Base-by-base conservation (phyloP, 345 rosid genomes). In the Leavenworthia alabamica region DNA sequence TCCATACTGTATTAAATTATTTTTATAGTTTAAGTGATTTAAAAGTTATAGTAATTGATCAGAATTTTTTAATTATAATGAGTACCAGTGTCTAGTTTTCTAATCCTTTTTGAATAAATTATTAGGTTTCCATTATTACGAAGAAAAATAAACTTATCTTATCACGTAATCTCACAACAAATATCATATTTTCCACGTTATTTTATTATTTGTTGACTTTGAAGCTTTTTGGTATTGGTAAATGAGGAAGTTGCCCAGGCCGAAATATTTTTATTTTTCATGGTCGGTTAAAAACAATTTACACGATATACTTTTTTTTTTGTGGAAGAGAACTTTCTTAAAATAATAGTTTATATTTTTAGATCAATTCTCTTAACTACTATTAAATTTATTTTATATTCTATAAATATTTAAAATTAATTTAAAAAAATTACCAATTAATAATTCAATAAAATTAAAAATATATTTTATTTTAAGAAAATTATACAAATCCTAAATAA, bases 151-250 rank as follows among this genome's bases (percentile, higher is more conserved):
- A 1, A 20, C 22, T 20, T 20, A 20, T 20, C 22, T 20, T 20
- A 44, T 53, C 22, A 60, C 67, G 73, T 44, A 52, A 35, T 54
- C 20, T 24, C 37, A 24, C 26, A 46, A 61, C 61, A 49, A 49
- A 19, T 35, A 17, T 7, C 58, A 36, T 28, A 46, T 52, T 61
- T 67, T 53, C 49, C 40, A 60, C 67, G 35, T 54, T 53, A 44
- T 15, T 69, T 69, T 44, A 52, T 35, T 8, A 44, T 54, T 46
- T 3, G 3, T 60, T 68, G 73, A 60, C 73, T 52, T 43, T 52
- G 32, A 50, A 51, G 8, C 9, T 33, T 40, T 65, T 57, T 16
- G 49, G 26, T 24, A 6, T 64, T 27, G 5, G 49, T 12, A 37
- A 31, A 31, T 36, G 13, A 48, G 19, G 26, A 48, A 24, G 5